Evolutionary conservation across 176 grass and related monocot species (phyloP), one percentile per base, ranked within the genome.

Genomic region (Coix lacrymajobi): DNA sequence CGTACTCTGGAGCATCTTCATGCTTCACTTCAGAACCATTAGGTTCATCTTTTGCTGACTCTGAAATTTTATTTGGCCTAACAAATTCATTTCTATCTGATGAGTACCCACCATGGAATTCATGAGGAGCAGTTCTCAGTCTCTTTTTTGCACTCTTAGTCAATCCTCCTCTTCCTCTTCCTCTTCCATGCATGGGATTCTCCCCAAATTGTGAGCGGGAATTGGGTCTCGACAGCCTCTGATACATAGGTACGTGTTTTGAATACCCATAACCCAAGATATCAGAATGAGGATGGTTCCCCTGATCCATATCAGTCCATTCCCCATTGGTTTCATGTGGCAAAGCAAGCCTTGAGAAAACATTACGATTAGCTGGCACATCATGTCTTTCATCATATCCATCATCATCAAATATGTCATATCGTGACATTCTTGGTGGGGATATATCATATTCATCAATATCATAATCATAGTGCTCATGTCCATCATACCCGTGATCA

Each of bases 311-410:
- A 45, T 61, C 32, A 46, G 37, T 56, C 88, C 74, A 87, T 62
- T 75, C 82, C 31, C 65, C 73, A 57, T 86, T 26, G 34, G 19
- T 61, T 62, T 58, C 82, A 84, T 66, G 20, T 81, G 80, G 80
- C 62, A 86, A 90, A 51, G 16, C 63, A 75, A 91, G 91, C 81
- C 85, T 88, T 90, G 88, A 91, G 86, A 85, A 93, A 83, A 77
- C 90, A 90, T 84, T 80, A n/a, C 12, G 56, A 86, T 83, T 75
- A 49, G 19, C 49, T 41, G 40, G 61, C 58, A 62, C 25, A 80
- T 62, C 60, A 88, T 78, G 71, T 86, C 82, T 67, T 83, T 75
- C 45, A 45, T 90, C 74, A 82, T 76, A 75, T 76, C 64, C 85
- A 79, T 79, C 80, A 67, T 64, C 81, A 87, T 80, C 66, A 83